Conservation (phyloP, 768 basidiomycete genomes). For the Amanita muscaria region DNA sequence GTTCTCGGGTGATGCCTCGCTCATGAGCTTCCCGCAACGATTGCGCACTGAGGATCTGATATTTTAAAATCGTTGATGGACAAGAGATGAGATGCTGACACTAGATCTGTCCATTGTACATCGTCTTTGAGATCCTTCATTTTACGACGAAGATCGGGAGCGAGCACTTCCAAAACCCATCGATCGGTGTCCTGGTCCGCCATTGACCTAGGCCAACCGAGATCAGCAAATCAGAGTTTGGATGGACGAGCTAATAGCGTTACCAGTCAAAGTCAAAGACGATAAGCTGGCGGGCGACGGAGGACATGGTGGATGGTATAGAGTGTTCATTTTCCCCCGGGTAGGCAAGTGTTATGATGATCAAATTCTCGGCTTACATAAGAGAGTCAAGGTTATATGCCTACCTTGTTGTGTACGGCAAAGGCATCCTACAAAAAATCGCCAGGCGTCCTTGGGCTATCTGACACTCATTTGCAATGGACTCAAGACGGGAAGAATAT, state of each 20-base stretch:
- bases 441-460: slow-evolving; percentile 67
- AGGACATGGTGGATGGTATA: slow-evolving; percentile 17
- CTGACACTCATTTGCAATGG: slow-evolving; percentile 69
- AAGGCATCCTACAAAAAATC: slow-evolving; percentile 82
- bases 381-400: slow-evolving; percentile 35
- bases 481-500: slow-evolving; percentile 61
- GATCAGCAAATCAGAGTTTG: too few species aligned
- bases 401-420: slow-evolving; percentile 60
- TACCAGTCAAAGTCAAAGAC: slow-evolving; percentile 99
- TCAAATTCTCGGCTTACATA: slow-evolving; percentile 17
- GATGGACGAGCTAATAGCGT: slow-evolving; percentile 10
- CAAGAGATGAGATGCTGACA: slow-evolving; percentile 45
- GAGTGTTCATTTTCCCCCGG: neutral
- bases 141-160: slow-evolving; percentile 74
- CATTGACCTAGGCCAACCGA: slow-evolving; percentile 53
- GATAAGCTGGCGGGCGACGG: slow-evolving; percentile 55
- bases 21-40: slow-evolving; percentile 63
- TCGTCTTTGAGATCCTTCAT: slow-evolving; percentile 58
- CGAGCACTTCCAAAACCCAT: slow-evolving; percentile 86
- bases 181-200: slow-evolving; percentile 96
- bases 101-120: slow-evolving; percentile 89
- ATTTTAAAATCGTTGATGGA: slow-evolving; percentile 3
- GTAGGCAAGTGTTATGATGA: slow-evolving; percentile 6
- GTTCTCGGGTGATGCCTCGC: slow-evolving; percentile 56
- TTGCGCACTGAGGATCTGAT: slow-evolving; percentile 39